A percentile compares a stretch with the other conserved stretches of the same genome.
Evolutionary conservation across 352 stramenopile species (phyloP).

Genomic region (Phytophthora podocarpi): DNA sequence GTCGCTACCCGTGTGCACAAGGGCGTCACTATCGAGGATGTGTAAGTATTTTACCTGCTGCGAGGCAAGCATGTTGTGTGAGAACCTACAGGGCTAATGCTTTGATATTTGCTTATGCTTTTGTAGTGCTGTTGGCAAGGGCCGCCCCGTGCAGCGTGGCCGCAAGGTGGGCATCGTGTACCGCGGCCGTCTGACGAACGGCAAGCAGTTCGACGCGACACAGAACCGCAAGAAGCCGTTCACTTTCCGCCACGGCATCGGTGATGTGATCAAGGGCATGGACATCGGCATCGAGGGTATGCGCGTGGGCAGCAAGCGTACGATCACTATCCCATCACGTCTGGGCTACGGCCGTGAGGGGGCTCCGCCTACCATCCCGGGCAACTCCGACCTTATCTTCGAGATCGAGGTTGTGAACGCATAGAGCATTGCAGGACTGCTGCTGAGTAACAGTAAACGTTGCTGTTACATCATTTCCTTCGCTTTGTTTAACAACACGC

Average conservation of each 20-base stretch:
- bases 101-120: conserved; percentile 6
- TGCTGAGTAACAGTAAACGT: conserved; percentile 8
- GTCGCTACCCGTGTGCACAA: conserved; percentile 63
- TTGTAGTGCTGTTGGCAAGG: conserved; percentile 75
- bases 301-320: conserved; percentile 90
- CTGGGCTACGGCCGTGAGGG: conserved; percentile 94
- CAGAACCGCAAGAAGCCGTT: conserved; percentile 88
- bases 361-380: conserved; percentile 80
- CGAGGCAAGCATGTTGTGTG: conserved; percentile 3
- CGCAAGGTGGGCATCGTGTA: conserved; percentile 87
- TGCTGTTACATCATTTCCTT: conserved; percentile 3
- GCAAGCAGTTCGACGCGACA: conserved; percentile 84
- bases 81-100: conserved; percentile 13
- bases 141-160: conserved; percentile 53
- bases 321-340: conserved; percentile 92
- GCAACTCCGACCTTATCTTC: conserved; percentile 94
- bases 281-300: conserved; percentile 94
- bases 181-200: conserved; percentile 78
- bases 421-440: conserved; percentile 23
- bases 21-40: conserved; percentile 81
- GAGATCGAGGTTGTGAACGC: conserved; percentile 92
- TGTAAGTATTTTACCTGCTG: conserved; percentile 44
- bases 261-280: conserved; percentile 96
- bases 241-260: conserved; percentile 82
- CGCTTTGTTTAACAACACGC: conserved; percentile 22